Base-by-base conservation (phyloP, 257 asterid species). In the Fraxinus pennsylvanica region DNA sequence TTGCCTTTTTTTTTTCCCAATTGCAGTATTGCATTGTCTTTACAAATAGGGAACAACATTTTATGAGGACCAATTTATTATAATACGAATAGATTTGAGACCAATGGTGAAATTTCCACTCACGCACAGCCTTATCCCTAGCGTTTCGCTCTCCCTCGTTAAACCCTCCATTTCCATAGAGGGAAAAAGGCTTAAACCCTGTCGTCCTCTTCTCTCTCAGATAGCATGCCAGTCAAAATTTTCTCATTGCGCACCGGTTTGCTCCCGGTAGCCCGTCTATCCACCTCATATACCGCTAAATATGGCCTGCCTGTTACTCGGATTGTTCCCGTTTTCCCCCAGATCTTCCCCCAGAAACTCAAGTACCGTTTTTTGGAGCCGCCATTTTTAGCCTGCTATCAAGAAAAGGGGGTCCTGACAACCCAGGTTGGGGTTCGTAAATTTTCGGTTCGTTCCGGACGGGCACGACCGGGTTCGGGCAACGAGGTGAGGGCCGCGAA, bases 271-370 rank as follows among this genome's bases (percentile, higher is more conserved):
- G 38, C 82, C 9, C 77, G 54, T 68, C 77, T 82, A 27, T 76
- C 78, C 21, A 59, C 81, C 45, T 27, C 35, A 63, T 27, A 63
- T 13, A 10, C 69, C 76, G 79, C 83, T 86, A 87, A 85, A 75
- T 43, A 82, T 43, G 41, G 29, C 71, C 80, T 74, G 32, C 9
- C 61, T 1, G 43, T 76, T 59, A 30, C 76, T 1, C 39, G 78
- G 63, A 80, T 83, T 70, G 71, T 88, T 21, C 94, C 96, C 74
- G 75, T 86, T 84, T 77, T 91, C 33, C 81, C 91, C 10, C 89
- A 90, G 41, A 82, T 90, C 36, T 89, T 92, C 77, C 93, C 93
- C 8, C 91, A 86, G 83, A 90, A 78, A 84, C 85, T 92, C 66
- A 84, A 74, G 71, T 82, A 71, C 79, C 88, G 81, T 33, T 76